phyloP scores from a whole-genome alignment of 1,284 basidiomycete genomes.

The Caloboletus inedulis region DNA sequence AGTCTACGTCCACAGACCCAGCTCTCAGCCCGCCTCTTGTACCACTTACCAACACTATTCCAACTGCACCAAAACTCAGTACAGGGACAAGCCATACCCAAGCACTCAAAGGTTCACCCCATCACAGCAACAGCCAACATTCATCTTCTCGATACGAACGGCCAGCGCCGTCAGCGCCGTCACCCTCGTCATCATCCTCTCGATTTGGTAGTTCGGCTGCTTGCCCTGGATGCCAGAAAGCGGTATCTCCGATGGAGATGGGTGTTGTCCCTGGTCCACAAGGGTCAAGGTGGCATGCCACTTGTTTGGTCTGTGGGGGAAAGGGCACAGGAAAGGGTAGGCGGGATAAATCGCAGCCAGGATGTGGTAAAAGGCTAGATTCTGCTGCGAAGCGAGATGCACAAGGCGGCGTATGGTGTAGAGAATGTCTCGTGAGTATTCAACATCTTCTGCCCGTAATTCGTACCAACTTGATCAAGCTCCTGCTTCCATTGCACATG shows the following conservation, averaged over 20 bases:
- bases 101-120: conserved; percentile 11
- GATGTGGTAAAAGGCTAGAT: conserved; percentile 78
- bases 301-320: conserved; percentile 77
- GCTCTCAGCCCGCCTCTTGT: conserved; percentile 19
- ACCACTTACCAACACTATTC: conserved; percentile 24
- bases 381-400: conserved; percentile 73
- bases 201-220: conserved; percentile 62
- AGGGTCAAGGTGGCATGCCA: conserved; percentile 71
- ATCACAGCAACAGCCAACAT: conserved; percentile 18
- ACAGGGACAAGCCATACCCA: conserved; percentile 12
- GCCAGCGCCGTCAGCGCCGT: conserved; percentile 40
- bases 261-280: conserved; percentile 81
- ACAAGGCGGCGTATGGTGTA: conserved; percentile 74
- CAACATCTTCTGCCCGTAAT: conserved; percentile 4
- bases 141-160: conserved; percentile 48
- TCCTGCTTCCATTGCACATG: conserved; percentile 51
- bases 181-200: conserved; percentile 42
- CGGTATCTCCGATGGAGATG: conserved; percentile 76
- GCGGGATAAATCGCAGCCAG: conserved; percentile 57
- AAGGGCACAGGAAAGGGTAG: conserved; percentile 43
- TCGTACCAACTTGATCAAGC: conserved; percentile 37
- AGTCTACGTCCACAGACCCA: conserved; percentile 21
- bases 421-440: conserved; percentile 69
- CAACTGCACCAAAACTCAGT: conserved; percentile 26
- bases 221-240: conserved; percentile 70